Percentiles rank a stretch among this genome's conserved stretches.
Evolutionary conservation across 768 basidiomycete species (phyloP).

Genomic region (Naganishia friedmannii): DNA sequence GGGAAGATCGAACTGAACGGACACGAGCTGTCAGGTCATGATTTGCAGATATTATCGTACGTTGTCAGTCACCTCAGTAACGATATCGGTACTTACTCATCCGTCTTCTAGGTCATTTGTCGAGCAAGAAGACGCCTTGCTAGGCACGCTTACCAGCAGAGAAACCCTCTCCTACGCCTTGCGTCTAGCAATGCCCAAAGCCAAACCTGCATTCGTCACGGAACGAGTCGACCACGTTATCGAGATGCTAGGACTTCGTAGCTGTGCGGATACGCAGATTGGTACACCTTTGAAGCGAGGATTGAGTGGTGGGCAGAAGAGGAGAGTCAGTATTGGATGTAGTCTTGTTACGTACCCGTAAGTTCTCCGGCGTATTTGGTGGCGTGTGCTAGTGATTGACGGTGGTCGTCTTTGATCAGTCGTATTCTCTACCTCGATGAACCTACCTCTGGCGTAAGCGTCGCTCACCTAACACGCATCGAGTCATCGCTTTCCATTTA

Average conservation of each 20-base stretch:
- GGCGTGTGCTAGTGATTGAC: neutral
- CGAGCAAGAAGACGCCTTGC: conserved; percentile 63
- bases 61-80: neutral
- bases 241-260: neutral
- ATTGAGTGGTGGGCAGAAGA: conserved; percentile 16
- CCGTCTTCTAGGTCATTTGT: conserved; percentile 53
- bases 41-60: conserved; percentile 12
- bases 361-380: neutral
- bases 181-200: conserved; percentile 33
- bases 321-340: conserved; percentile 15
- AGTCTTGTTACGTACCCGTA: conserved; percentile 6
- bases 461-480: neutral
- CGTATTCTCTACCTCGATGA: conserved; percentile 29
- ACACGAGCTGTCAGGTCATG: neutral
- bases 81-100: neutral
- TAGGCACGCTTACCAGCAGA: conserved; percentile 61
- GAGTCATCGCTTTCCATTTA: neutral
- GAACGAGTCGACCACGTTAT: conserved; percentile 5
- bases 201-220: conserved; percentile 48
- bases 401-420: neutral
- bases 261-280: conserved; percentile 4
- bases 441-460: conserved; percentile 7
- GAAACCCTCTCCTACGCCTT: conserved; percentile 60
- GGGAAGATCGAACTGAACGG: conserved; percentile 16
- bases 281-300: conserved; percentile 14